Conservation (phyloP, 2,329 filamentous ascomycete species). For the Fusarium dlaminii region DNA sequence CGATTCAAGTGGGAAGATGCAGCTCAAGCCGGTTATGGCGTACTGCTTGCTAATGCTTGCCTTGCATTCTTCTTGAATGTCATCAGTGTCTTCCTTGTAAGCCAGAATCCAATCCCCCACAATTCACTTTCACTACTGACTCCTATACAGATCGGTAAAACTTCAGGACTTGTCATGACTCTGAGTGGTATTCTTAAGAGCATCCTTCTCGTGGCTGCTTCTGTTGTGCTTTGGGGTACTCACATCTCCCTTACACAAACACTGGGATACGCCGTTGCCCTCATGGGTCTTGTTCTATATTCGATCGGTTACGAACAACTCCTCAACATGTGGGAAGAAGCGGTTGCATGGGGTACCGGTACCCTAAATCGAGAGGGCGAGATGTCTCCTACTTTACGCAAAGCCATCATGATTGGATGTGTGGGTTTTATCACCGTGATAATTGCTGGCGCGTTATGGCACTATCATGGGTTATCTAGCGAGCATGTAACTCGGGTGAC, state of each 20-base stretch:
- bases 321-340: slow-evolving; percentile 33
- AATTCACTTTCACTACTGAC: background rate
- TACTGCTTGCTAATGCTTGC: slow-evolving; percentile 77
- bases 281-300: slow-evolving; percentile 61
- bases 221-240: slow-evolving; percentile 81
- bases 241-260: slow-evolving; percentile 76
- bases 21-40: slow-evolving; percentile 69
- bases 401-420: slow-evolving; percentile 34
- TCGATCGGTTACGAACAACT: slow-evolving; percentile 54
- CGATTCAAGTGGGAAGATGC: slow-evolving; percentile 73
- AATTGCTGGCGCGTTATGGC: slow-evolving; percentile 41
- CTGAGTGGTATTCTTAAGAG: slow-evolving; percentile 89
- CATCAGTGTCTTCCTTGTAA: slow-evolving; percentile 85
- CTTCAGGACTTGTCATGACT: slow-evolving; percentile 85
- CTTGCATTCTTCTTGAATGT: slow-evolving; percentile 85
- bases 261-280: slow-evolving; percentile 80
- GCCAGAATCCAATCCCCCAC: slow-evolving; percentile 44
- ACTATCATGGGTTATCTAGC: slow-evolving; percentile 32
- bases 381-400: slow-evolving; percentile 34
- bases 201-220: slow-evolving; percentile 81
- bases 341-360: slow-evolving; percentile 37
- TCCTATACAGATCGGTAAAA: slow-evolving; percentile 78
- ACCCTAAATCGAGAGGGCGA: slow-evolving; percentile 35
- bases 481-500: slow-evolving; percentile 29
- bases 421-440: slow-evolving; percentile 42